Conservation (phyloP, 352 stramenopile genomes). For the Globisporangium middletonii region DNA sequence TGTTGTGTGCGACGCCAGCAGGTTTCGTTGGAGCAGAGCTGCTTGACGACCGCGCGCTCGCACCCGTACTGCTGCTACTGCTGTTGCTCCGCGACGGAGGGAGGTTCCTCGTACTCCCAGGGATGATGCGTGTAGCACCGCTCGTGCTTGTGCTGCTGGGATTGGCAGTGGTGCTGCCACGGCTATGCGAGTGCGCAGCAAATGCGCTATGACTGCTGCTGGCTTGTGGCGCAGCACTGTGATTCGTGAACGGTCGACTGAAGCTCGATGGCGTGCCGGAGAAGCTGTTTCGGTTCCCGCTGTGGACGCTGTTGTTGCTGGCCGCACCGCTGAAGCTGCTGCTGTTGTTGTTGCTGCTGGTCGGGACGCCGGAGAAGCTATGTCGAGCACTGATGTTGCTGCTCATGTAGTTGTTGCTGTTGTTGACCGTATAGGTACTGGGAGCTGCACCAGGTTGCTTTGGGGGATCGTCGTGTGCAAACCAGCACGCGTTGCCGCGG, state of each 20-base stretch:
- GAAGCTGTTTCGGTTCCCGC: neutral
- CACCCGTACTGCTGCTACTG: neutral
- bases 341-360: slow-evolving; percentile 1
- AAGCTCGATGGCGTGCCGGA: neutral
- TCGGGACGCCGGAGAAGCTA: neutral
- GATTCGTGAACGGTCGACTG: neutral
- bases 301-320: neutral
- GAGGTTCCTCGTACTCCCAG: neutral
- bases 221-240: neutral
- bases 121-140: neutral
- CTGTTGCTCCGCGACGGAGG: neutral
- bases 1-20: neutral
- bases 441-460: neutral
- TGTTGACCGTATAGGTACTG: neutral
- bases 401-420: neutral
- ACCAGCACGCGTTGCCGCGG: slow-evolving; percentile 9
- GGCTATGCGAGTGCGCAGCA: neutral
- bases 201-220: neutral
- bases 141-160: neutral
- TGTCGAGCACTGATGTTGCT: neutral
- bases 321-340: neutral
- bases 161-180: neutral
- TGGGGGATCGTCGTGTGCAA: slow-evolving; percentile 2
- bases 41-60: neutral
- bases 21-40: neutral